Evolutionary conservation across 805 yeast species (phyloP).

Genomic region (Pichia nakasei): DNA sequence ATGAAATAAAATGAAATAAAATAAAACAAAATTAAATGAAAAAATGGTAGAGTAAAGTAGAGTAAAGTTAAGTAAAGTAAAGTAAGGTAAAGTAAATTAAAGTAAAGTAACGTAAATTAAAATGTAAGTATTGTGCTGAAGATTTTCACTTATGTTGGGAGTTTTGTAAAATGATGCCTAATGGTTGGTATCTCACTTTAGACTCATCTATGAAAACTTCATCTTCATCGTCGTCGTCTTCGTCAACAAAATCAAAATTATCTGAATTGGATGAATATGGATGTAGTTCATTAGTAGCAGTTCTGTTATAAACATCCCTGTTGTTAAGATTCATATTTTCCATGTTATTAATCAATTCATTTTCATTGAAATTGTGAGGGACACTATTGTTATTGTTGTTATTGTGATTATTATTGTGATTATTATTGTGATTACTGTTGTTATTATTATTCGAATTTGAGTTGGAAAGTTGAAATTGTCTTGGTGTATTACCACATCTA

Average conservation of each 20-base stretch:
- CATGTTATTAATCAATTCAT: conserved; percentile 10
- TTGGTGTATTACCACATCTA: conserved; percentile 90
- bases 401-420: background rate
- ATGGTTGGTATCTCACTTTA: conserved; percentile 11
- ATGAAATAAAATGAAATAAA: no score
- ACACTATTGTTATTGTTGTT: background rate
- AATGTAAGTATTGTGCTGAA: no score
- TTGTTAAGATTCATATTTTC: background rate
- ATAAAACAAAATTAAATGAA: no score
- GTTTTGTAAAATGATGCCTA: conserved; percentile 11
- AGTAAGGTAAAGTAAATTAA: no score
- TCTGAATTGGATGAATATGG: background rate
- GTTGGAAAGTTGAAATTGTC: conserved; percentile 43
- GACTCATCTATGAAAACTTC: conserved; percentile 12
- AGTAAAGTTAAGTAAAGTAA: no score
- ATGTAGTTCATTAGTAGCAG: background rate
- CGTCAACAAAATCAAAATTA: conserved; percentile 5
- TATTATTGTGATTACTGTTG: background rate
- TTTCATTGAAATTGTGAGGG: background rate
- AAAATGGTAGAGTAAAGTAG: no score
- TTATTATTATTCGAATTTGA: background rate
- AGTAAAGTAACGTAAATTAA: no score
- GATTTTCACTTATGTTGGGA: background rate
- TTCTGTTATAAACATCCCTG: conserved; percentile 5
- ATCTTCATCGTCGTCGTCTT: conserved; percentile 11